Conservation (phyloP, 768 basidiomycete species). For the Termitomyces sp. region DNA sequence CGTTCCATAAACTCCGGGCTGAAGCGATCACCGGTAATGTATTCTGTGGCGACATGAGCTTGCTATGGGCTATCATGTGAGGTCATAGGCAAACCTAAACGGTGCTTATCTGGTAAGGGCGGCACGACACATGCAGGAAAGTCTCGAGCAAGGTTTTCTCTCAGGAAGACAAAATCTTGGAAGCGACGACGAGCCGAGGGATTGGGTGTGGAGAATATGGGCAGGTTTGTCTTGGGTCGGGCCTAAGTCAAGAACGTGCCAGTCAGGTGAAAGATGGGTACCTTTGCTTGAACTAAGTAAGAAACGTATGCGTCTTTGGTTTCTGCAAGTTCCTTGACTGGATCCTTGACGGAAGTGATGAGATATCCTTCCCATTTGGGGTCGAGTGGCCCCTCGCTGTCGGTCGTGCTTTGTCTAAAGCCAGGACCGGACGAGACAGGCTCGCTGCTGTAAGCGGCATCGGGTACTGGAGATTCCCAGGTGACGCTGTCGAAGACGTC, state of each 20-base stretch:
- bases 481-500: constrained; percentile 91
- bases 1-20: constrained; percentile 97
- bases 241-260: not conserved
- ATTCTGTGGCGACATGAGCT: constrained; percentile 52
- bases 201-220: constrained; percentile 74
- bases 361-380: constrained; percentile 92
- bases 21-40: constrained; percentile 96
- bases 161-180: constrained; percentile 94
- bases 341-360: constrained; percentile 81
- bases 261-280: constrained; percentile 29
- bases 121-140: constrained; percentile 99
- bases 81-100: constrained; percentile 65
- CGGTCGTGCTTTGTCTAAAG: constrained; percentile 76
- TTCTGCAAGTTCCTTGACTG: constrained; percentile 93
- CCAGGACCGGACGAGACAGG: constrained; percentile 58
- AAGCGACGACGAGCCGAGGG: constrained; percentile 85
- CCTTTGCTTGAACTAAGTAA: constrained; percentile 87
- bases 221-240: constrained; percentile 74
- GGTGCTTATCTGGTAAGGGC: constrained; percentile 93
- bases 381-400: constrained; percentile 71
- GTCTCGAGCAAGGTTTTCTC: constrained; percentile 83
- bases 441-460: constrained; percentile 46
- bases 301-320: constrained; percentile 97
- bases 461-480: constrained; percentile 72
- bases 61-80: not conserved